A percentile compares a stretch with the other conserved stretches of the same genome.
Conservation (phyloP, 345 rosid species). For the Moringa oleifera region DNA sequence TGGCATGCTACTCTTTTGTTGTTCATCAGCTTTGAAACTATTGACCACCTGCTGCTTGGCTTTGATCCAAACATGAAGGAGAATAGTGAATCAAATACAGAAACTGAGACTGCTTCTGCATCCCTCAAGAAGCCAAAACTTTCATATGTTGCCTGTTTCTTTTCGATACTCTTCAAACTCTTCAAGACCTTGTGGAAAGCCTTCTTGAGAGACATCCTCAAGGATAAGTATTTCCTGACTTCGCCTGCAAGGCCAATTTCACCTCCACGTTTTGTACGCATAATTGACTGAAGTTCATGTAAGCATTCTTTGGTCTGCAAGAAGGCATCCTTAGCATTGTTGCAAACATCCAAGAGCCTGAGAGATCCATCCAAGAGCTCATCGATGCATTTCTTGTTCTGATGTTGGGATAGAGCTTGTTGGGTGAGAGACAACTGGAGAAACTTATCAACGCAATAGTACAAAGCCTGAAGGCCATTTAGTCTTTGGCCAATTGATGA, state of each 20-base stretch:
- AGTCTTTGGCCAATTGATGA: conserved; percentile 17
- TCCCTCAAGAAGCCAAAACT: conserved; percentile 9
- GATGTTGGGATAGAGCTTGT: conserved; percentile 22
- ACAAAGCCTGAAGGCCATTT: conserved; percentile 26
- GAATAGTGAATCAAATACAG: conserved; percentile 16
- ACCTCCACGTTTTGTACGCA: conserved; percentile 18
- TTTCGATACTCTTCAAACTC: background rate
- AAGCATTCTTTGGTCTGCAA: conserved; percentile 17
- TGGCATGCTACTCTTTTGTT: conserved; percentile 10
- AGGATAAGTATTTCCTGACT: conserved; percentile 11
- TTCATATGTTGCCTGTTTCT: too few species aligned
- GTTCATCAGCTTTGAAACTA: conserved; percentile 21
- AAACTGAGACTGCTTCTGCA: conserved; percentile 11
- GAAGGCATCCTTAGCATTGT: conserved; percentile 23
- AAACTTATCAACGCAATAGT: conserved; percentile 23
- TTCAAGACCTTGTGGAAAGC: background rate
- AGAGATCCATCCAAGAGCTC: conserved; percentile 34
- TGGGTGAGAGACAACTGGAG: conserved; percentile 27
- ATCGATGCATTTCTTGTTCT: conserved; percentile 12
- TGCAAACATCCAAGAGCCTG: conserved; percentile 31
- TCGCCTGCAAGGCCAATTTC: conserved; percentile 9
- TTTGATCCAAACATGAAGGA: conserved; percentile 12
- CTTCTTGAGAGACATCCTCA: background rate
- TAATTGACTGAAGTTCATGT: conserved; percentile 23
- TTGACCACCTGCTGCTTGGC: conserved; percentile 1